Base-by-base conservation (phyloP, 2,329 filamentous ascomycete genomes). In the Saccharata proteae region DNA sequence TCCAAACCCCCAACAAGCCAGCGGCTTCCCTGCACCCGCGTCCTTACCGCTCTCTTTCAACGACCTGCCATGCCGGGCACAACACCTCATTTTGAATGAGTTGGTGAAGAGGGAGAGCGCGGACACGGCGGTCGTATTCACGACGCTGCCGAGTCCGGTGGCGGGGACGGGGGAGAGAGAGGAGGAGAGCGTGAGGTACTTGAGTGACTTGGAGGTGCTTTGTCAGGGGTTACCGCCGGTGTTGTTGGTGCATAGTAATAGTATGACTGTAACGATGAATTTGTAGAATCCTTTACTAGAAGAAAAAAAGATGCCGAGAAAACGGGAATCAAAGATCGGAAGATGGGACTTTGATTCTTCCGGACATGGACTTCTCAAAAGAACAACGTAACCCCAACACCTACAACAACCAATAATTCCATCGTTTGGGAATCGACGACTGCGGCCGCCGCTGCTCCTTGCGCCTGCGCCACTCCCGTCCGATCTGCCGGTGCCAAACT, bases 61-160 rank as follows among this genome's bases (percentile, higher is more conserved):
- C 44, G 82, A 92, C 46, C 61, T 93, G 4, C 83, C 84, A 0
- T 82, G 79, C 44, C 74, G 82, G 11, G 83, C 83, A 2, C 84
- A 92, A 51, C 82, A 93, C 52, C 58, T 92, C 20, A 86, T 93
- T 16, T 58, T 93, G 11, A 93, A 93, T 50, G 83, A 93, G 52
- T 59, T 92, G 41, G 85, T 93, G 61, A 64, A 68, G 3, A 35
- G 35, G 14, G 41, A 55, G 7, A 48, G 44, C 5, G 7, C 7
- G 7, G 42, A 52, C 9, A 83, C 84, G 1, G 81, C 81, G 0
- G 82, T 92, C 0, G 57, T 90, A 11, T 77, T 93, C 43, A 92
- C 80, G 1, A 93, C 85, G 15, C 59, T 93, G 22, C 85, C 84
- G 1, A 82, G 83, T 31, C 84, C 84, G 0, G 64, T 76, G 6